Percentiles rank a stretch among this genome's conserved stretches.
phyloP scores from a whole-genome alignment of 305 asterid genomes.

The Euphrasia arctica region DNA sequence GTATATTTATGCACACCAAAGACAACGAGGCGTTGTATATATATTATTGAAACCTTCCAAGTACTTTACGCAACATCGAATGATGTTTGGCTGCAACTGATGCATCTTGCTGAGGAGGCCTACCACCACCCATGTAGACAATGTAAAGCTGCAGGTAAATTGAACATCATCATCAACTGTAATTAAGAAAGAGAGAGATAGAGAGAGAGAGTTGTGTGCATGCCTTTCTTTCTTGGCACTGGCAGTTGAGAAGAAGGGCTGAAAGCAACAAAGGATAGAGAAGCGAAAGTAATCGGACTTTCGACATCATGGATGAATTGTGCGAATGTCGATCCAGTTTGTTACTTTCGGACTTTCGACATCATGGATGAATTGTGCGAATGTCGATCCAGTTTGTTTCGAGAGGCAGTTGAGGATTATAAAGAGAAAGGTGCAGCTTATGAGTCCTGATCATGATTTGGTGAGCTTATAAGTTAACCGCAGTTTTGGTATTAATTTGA shows the following conservation, averaged over 20 bases:
- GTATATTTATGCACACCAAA: too few species aligned
- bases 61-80: slow-evolving; percentile 26
- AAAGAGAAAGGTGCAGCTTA: background rate
- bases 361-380: background rate
- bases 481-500: background rate
- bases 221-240: slow-evolving; percentile 33
- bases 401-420: background rate
- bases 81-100: slow-evolving; percentile 28
- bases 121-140: slow-evolving; percentile 43
- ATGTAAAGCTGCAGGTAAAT: slow-evolving; percentile 28
- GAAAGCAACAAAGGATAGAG: slow-evolving; percentile 22
- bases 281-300: background rate
- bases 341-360: background rate
- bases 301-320: background rate
- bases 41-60: slow-evolving; percentile 17
- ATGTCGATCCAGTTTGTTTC: too few species aligned
- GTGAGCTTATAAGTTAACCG: background rate
- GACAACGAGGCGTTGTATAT: too few species aligned
- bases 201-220: background rate
- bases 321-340: too few species aligned
- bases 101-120: slow-evolving; percentile 15
- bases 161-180: background rate
- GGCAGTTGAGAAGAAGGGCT: slow-evolving; percentile 29
- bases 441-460: background rate
- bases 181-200: background rate